These are phyloP conservation scores for Triangularia setosa DNA, from an alignment of 2,329 filamentous ascomycete genomes.

Conservation along the genomic window DNA sequence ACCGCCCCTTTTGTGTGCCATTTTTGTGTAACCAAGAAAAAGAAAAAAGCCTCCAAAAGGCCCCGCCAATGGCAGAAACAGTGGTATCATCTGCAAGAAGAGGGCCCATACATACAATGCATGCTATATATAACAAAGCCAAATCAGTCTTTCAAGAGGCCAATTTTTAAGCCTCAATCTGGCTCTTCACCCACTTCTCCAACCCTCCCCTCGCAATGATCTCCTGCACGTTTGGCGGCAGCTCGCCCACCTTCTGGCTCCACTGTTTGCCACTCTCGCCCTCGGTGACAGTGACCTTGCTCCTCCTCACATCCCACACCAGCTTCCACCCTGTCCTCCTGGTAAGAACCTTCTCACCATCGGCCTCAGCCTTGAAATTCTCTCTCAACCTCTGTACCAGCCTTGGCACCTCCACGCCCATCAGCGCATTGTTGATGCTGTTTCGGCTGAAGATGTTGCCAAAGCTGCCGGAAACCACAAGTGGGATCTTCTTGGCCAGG, in stretches of 20 bases:
- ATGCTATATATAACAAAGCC: not conserved
- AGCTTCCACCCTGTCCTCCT: conserved; percentile 79
- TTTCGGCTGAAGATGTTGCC: conserved; percentile 79
- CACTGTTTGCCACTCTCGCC: conserved; percentile 63
- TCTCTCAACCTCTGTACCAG: conserved; percentile 64
- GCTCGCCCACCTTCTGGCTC: conserved; percentile 77
- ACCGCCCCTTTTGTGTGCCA: not conserved
- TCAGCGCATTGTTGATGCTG: conserved; percentile 74
- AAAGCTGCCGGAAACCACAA: conserved; percentile 78
- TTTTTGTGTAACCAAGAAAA: not conserved
- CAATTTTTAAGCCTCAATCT: conserved; percentile 43
- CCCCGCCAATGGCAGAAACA: not conserved
- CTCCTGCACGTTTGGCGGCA: conserved; percentile 82
- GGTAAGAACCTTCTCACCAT: conserved; percentile 54
- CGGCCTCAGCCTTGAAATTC: conserved; percentile 45
- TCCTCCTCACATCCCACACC: conserved; percentile 73
- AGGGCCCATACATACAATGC: not conserved
- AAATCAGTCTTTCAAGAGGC: not conserved
- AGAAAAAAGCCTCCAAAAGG: not conserved
- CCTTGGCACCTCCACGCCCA: conserved; percentile 66
- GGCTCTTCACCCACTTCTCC: conserved; percentile 76
- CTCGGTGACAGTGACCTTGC: conserved; percentile 67
- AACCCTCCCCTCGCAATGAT: conserved; percentile 75
- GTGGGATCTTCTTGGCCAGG: conserved; percentile 72
- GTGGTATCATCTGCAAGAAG: conserved; percentile 1